Base-by-base conservation (phyloP, 1,284 basidiomycete genomes). In the Mycena sp. region DNA sequence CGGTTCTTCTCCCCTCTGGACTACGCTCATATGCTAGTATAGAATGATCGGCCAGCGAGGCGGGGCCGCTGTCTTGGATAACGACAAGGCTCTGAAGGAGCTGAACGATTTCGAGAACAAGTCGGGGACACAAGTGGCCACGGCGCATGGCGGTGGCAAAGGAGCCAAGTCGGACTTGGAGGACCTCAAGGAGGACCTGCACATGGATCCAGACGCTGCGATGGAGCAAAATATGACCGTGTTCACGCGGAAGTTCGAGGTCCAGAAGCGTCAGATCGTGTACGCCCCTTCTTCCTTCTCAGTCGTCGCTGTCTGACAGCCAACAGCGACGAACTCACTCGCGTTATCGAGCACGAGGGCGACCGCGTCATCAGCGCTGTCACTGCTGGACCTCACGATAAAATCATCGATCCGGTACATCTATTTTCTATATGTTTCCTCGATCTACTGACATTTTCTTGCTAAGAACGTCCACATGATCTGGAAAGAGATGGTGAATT, bases 51-150 rank as follows among this genome's bases (percentile, higher is more conserved):
- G 63, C 14, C 38, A 56, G 26, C 44, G 35, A 17, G 65, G 65
- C 32, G 65, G 65, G 1, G 26, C 55, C 32, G 56, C 61, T 6
- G 23, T 25, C 23, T 37, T 55, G 3, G 53, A 61, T 11, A 53
- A 63, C 32, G 65, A 67, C 43, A 67, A 58, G 35, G 45, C 48
- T 21, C 58, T 67, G 25, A 51, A 67, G 35, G 65, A 67, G 53
- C 43, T 67, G 25, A 63, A 55, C 50, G 65, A 63, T 28, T 50
- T 51, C 29, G 65, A 67, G 30, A 58, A 48, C 49, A 63, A 58
- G 17, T 26, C 52, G 9, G 61, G 57, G 49, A 51, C 16, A 1
- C 48, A 43, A 21, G 16, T n/a, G 2, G n/a, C 26, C 12, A 12
- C 46, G 11, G 32, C 45, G 12, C 11, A 16, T n/a, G 29, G 29